phyloP scores from a whole-genome alignment of 176 grass and related monocot genomes.

The Carex parvula region DNA sequence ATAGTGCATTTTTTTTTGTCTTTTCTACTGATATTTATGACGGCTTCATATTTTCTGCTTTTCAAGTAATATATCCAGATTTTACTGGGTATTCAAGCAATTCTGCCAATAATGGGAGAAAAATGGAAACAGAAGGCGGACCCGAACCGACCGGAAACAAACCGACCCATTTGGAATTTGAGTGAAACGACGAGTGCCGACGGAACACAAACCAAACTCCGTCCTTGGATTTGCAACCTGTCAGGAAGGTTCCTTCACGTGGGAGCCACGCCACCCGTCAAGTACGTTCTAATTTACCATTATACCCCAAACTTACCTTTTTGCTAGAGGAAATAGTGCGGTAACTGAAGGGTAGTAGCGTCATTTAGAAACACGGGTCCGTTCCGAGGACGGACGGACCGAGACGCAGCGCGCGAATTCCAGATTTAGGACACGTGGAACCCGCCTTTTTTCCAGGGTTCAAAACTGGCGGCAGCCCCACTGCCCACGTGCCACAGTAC shows the following conservation, averaged over 20 bases:
- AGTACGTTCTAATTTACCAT: background rate
- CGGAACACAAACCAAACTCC: background rate
- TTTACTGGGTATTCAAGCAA: background rate
- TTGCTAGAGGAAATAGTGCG: background rate
- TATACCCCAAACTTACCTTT: background rate
- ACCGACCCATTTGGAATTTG: background rate
- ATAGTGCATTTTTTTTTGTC: too few relatives aligned
- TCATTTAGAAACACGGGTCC: background rate
- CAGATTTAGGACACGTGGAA: background rate
- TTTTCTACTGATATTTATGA: too few relatives aligned
- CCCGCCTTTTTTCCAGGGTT: background rate
- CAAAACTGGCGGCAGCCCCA: slow-evolving; percentile 15
- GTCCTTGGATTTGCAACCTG: slow-evolving; percentile 23
- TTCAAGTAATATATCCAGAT: background rate
- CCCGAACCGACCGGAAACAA: background rate
- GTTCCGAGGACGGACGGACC: background rate
- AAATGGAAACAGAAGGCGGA: background rate
- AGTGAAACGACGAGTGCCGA: background rate
- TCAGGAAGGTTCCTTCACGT: slow-evolving; percentile 29
- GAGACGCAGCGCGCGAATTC: slow-evolving; percentile 17
- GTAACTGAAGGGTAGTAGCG: background rate
- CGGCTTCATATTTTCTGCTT: too few relatives aligned
- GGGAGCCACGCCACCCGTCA: background rate
- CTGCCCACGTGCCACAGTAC: background rate
- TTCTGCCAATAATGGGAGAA: background rate